phyloP scores from a whole-genome alignment of 2,329 filamentous ascomycete genomes.

The Nigrograna mackinnonii region DNA sequence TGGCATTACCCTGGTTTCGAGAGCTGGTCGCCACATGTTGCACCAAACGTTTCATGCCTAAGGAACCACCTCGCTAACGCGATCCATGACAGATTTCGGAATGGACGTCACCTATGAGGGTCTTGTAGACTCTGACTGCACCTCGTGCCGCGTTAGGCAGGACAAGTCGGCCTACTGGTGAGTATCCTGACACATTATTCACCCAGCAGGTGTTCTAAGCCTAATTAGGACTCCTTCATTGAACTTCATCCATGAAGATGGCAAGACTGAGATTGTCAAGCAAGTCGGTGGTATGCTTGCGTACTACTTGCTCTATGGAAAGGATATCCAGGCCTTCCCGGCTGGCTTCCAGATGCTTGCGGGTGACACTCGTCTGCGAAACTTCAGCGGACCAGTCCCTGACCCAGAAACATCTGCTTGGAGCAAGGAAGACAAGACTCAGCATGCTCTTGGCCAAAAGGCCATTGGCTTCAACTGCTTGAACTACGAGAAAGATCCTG shows the following conservation, averaged over 20 bases:
- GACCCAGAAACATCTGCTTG: slow-evolving; percentile 42
- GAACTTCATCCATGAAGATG: slow-evolving; percentile 68
- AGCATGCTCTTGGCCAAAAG: slow-evolving; percentile 46
- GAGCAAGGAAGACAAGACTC: slow-evolving; percentile 62
- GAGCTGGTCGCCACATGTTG: no score
- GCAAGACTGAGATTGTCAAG: slow-evolving; percentile 67
- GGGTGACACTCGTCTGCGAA: slow-evolving; percentile 64
- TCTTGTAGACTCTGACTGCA: slow-evolving; percentile 68
- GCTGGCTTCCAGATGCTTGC: slow-evolving; percentile 71
- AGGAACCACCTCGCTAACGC: slow-evolving; percentile 27
- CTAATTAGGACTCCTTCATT: slow-evolving; percentile 60
- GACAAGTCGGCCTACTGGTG: slow-evolving; percentile 48
- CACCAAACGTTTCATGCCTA: no score
- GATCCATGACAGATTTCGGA: slow-evolving; percentile 53
- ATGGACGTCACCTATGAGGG: slow-evolving; percentile 64
- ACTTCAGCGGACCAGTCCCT: slow-evolving; percentile 50
- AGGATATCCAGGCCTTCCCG: slow-evolving; percentile 73
- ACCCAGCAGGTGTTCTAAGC: no score
- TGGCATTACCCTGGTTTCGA: no score
- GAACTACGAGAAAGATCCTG: slow-evolving; percentile 49
- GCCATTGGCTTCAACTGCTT: slow-evolving; percentile 30
- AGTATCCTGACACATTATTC: no score
- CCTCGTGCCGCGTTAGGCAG: slow-evolving; percentile 60
- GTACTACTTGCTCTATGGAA: slow-evolving; percentile 82
- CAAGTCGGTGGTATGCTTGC: slow-evolving; percentile 53